Evolutionary conservation across 176 grass and related monocot genomes (phyloP).

Genomic region (Aegilops tauschii): DNA sequence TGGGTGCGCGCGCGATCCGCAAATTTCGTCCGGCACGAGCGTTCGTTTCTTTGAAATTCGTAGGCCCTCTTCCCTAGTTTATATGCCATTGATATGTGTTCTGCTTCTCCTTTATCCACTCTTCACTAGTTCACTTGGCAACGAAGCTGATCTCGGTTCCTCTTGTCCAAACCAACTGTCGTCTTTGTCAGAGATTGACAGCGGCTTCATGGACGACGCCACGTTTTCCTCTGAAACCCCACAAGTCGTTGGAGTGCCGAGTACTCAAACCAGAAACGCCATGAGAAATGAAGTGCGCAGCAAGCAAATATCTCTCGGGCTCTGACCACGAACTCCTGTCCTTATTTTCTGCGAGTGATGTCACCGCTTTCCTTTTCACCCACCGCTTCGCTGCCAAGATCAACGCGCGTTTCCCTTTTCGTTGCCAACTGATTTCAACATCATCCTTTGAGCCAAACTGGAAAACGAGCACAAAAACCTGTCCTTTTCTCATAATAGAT

Average conservation of each 20-base stretch:
- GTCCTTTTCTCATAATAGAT: background rate
- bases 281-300: slow-evolving; percentile 20
- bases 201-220: background rate
- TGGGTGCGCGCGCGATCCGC: background rate
- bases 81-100: background rate
- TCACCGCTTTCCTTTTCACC: background rate
- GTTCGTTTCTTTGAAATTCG: background rate
- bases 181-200: background rate
- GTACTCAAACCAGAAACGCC: slow-evolving; percentile 3
- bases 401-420: background rate
- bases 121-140: background rate
- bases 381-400: background rate
- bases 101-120: background rate
- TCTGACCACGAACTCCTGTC: background rate
- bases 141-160: background rate
- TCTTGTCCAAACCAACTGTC: background rate
- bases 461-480: background rate
- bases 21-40: background rate
- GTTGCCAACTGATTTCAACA: background rate
- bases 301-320: slow-evolving; percentile 24
- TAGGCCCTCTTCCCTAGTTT: background rate
- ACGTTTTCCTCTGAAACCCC: background rate
- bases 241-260: background rate
- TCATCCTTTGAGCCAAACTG: background rate
- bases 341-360: background rate